phyloP scores from a whole-genome alignment of 2,329 filamentous ascomycete genomes.

The Biscogniauxia sp. region DNA sequence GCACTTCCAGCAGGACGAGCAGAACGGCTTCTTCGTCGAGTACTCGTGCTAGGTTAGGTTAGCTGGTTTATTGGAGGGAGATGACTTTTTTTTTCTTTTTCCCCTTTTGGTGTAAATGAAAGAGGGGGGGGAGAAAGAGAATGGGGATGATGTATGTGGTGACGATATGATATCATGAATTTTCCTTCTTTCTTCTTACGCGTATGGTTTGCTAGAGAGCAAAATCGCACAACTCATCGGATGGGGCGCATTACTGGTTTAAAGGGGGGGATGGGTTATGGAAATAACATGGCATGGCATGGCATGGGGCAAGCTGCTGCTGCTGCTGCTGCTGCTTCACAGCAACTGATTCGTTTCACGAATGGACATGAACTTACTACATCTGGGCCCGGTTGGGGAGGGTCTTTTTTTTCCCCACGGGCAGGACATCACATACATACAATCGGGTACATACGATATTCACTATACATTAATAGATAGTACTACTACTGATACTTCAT shows the following conservation, averaged over 20 bases:
- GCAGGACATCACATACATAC: neutral
- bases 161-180: neutral
- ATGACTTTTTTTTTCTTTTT: too few species aligned
- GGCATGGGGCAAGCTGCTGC: neutral
- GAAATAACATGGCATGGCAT: neutral
- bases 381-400: neutral
- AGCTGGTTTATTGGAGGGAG: too few species aligned
- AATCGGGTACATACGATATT: neutral
- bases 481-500: slow-evolving; percentile 1
- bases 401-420: neutral
- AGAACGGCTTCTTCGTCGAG: neutral
- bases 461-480: neutral
- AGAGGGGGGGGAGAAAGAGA: neutral
- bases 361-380: neutral
- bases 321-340: neutral
- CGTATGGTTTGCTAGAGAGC: neutral
- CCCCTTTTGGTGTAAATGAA: too few species aligned
- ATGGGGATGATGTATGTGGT: too few species aligned
- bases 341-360: neutral
- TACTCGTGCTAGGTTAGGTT: neutral
- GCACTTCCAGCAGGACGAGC: neutral
- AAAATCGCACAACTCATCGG: neutral
- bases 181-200: neutral
- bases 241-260: neutral
- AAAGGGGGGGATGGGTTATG: too few species aligned